Evolutionary conservation across 2,329 filamentous ascomycete species (phyloP), one percentile per base, ranked within the genome.

Genomic region (Ophiocordyceps robertsii): DNA sequence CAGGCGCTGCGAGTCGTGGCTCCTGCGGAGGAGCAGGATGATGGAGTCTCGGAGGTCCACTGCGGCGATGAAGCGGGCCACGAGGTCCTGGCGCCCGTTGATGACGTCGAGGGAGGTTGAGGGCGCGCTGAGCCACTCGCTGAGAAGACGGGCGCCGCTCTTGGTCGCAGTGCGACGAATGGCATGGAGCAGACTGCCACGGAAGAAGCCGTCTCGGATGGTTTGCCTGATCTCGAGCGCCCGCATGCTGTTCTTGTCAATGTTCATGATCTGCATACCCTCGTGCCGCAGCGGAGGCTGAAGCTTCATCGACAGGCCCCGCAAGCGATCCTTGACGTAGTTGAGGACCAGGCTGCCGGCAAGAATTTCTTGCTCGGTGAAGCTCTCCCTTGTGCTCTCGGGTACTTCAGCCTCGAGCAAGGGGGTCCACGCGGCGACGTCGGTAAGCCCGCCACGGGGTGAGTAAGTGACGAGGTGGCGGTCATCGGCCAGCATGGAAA

Each of bases 211-310:
- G 52, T 96, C 90, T 39, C 83, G 76, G 40, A 94, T 78, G 0
- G 92, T 96, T 56, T 80, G 79, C 49, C 86, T 80, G 49, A 98
- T 85, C 60, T 98, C 92, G 5, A 98, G 70, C 1, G 89, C 86
- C 45, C 85, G 76, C 63, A 98, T 73, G 50, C 84, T 95, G 55
- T 89, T 94, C 56, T 83, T 89, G 64, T 98, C 92, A 50, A 98
- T 93, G 40, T 68, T 74, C 85, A 98, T 92, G 48, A 83, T 79
- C 47, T 93, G 77, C 55, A 84, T 70, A 41, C 76, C 72, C 49
- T 84, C 77, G 50, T 86, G 76, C 45, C 85, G 81, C 31, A 81
- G 66, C 2, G 92, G 92, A 37, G 86, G 80, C 57, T 93, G 88
- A 35, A 98, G 71, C 59, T 84, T 87, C 65, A 94, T 78, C 54